Base-by-base conservation (phyloP, 495 filamentous ascomycete species). In the Daldinia vernicosa region DNA sequence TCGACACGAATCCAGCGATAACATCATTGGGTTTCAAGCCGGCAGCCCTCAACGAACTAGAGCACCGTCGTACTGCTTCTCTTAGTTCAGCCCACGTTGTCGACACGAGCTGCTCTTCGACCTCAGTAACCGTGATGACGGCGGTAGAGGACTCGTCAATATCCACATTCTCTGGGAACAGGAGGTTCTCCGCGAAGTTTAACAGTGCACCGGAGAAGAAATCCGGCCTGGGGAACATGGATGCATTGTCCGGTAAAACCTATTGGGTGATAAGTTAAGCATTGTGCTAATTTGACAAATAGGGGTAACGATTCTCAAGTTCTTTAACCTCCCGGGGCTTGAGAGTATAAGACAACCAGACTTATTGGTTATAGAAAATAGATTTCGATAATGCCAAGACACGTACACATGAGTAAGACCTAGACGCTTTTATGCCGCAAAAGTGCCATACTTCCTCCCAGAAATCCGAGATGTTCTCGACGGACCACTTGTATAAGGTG, bases 141-240 rank as follows among this genome's bases (percentile, higher is more conserved):
- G 92, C 93, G 60, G 88, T 81, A 54, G 89, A 86, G 66, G 87
- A 80, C 26, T 88, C 87, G 19, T 84, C 76, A 43, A 82, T 66
- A n/a, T 50, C 57, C 24, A 61, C 72, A 47, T 83, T 84, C 14
- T 83, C 80, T 5, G 94, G 93, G 76, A 88, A 97, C 6, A 98
- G 86, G 32, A 98, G 84, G 78, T 98, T 98, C 81, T 97, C 92
- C 24, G 94, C 93, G 77, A 97, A 97, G 75, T 98, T 98, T 61
- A 97, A 81, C 52, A 81, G 88, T 19, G 91, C 88, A 6, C 90
- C 91, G 43, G 87, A 77, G 76, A 97, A 99, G 83, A 97, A 98
- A 27, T 84, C 80, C 1, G 95, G 94, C 40, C 92, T 87, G 12
- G 95, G 95, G 74, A 95, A 98, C 80, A 99, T 90, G 19, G 86